phyloP scores from a whole-genome alignment of 768 basidiomycete species.

The Mrakia frigida region DNA sequence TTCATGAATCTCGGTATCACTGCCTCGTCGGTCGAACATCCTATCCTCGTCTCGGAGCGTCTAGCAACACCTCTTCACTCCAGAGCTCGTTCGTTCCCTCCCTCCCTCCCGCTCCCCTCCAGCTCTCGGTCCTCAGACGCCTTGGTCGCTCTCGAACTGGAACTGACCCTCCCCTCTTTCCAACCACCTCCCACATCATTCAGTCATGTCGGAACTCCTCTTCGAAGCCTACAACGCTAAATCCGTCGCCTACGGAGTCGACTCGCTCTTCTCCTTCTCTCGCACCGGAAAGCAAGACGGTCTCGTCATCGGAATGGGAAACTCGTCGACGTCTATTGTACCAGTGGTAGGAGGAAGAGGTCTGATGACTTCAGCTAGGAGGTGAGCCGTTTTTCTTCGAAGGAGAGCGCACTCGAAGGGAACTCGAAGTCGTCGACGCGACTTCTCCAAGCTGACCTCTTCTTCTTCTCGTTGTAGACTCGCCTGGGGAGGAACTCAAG shows the following conservation, averaged over 20 bases:
- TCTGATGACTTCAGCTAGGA: constrained; percentile 75
- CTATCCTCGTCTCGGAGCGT: constrained; percentile 88
- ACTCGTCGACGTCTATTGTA: constrained; percentile 82
- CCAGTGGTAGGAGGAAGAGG: constrained; percentile 79
- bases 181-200: not conserved
- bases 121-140: no score
- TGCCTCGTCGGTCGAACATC: constrained; percentile 68
- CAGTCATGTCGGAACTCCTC: constrained; percentile 91
- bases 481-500: constrained; percentile 87
- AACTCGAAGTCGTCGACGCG: not conserved
- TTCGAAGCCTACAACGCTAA: constrained; percentile 90
- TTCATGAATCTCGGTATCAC: constrained; percentile 83
- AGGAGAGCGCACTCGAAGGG: not conserved
- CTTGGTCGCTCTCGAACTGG: constrained; percentile 3
- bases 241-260: constrained; percentile 77
- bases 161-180: not conserved
- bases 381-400: constrained; percentile 50
- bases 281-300: constrained; percentile 61
- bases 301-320: constrained; percentile 83
- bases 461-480: constrained; percentile 54
- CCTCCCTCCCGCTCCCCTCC: not conserved
- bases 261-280: constrained; percentile 88
- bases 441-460: not conserved
- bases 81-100: constrained; percentile 60
- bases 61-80: constrained; percentile 84